phyloP scores from a whole-genome alignment of 176 grass and related monocot species.

The Thinopyrum elongatum region DNA sequence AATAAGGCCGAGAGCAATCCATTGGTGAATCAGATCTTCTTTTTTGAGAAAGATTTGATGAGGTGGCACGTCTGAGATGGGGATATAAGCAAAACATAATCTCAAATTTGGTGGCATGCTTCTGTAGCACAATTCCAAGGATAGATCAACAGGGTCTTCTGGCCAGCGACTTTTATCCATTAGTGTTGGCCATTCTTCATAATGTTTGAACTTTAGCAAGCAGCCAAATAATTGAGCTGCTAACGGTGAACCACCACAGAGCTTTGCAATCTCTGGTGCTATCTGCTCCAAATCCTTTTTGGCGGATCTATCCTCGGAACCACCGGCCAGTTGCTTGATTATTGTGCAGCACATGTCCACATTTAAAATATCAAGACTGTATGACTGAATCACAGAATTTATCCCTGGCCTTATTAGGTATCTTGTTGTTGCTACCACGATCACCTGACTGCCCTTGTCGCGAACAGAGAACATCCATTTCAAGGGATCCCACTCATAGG shows the following conservation, averaged over 20 bases:
- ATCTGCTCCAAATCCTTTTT: neutral
- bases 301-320: neutral
- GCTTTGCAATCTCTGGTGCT: neutral
- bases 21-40: neutral
- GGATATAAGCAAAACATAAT: neutral
- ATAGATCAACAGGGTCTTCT: too few relatives aligned
- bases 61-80: neutral
- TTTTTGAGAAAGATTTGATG: neutral
- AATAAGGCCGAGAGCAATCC: neutral
- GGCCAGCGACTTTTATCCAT: too few relatives aligned
- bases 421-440: neutral
- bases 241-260: neutral
- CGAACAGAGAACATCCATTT: too few relatives aligned
- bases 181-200: too few relatives aligned
- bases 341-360: neutral
- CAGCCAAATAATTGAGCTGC: neutral
- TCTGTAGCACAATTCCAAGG: too few relatives aligned
- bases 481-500: too few relatives aligned
- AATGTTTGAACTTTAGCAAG: too few relatives aligned
- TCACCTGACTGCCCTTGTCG: neutral
- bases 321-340: neutral
- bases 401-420: neutral
- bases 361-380: neutral
- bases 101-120: neutral
- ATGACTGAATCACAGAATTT: neutral